A percentile compares a stretch with the other conserved stretches of the same genome.
Evolutionary conservation across 2,329 filamentous ascomycete species (phyloP).

Genomic region (Orbilia javanica): DNA sequence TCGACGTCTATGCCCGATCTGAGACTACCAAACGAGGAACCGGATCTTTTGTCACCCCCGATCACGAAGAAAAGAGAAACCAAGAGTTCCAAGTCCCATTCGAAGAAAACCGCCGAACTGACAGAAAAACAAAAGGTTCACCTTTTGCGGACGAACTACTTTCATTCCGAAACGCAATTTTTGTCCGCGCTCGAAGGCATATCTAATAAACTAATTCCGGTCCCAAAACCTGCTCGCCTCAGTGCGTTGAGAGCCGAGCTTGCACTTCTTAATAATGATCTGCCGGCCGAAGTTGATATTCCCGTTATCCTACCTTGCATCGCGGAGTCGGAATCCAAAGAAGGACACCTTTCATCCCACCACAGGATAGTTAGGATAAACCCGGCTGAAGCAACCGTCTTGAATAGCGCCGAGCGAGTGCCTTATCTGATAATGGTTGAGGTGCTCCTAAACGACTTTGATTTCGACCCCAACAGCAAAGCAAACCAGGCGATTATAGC

Average conservation of each 20-base stretch:
- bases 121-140: conserved; percentile 77
- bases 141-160: conserved; percentile 83
- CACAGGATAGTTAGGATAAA: conserved; percentile 86
- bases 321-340: conserved; percentile 69
- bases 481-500: conserved; percentile 78
- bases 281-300: conserved; percentile 86
- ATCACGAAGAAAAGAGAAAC: conserved; percentile 59
- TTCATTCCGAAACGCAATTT: conserved; percentile 83
- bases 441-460: conserved; percentile 83
- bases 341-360: conserved; percentile 79
- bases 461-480: conserved; percentile 79
- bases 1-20: conserved; percentile 62
- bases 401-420: conserved; percentile 88
- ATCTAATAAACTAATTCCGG: conserved; percentile 83
- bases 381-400: conserved; percentile 83
- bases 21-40: conserved; percentile 53
- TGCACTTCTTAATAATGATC: conserved; percentile 81
- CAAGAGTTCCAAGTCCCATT: conserved; percentile 34
- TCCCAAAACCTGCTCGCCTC: conserved; percentile 83
- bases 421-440: conserved; percentile 88
- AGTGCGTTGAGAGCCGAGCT: conserved; percentile 85
- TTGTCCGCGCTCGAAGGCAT: conserved; percentile 84
- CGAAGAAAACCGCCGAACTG: conserved; percentile 67
- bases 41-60: conserved; percentile 59
- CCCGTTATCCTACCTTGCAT: conserved; percentile 79